phyloP scores from a whole-genome alignment of 2,329 filamentous ascomycete genomes.

The Meredithiella fracta region DNA sequence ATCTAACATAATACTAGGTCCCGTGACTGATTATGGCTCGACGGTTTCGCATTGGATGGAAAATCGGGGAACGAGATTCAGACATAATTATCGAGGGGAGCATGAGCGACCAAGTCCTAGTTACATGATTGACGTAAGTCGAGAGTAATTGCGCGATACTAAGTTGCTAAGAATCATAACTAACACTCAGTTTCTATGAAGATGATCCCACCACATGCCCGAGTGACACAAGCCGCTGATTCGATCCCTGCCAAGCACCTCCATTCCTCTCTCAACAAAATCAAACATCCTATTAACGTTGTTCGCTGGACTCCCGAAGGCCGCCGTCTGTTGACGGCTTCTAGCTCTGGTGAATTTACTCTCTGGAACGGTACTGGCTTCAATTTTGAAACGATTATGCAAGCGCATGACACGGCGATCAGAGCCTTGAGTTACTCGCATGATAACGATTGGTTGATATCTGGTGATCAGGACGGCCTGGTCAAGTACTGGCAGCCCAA shows the following conservation, averaged over 20 bases:
- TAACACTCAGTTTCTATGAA: conserved; percentile 23
- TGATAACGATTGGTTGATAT: conserved; percentile 92
- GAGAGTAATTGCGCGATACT: neutral
- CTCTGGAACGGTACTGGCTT: conserved; percentile 98
- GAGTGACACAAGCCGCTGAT: conserved; percentile 59
- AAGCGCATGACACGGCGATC: conserved; percentile 82
- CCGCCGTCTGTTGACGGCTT: conserved; percentile 75
- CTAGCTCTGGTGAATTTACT: conserved; percentile 93
- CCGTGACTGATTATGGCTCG: conserved; percentile 84
- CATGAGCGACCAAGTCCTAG: conserved; percentile 71
- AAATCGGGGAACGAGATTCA: conserved; percentile 53
- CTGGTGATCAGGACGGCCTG: conserved; percentile 83
- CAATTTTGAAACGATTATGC: conserved; percentile 99
- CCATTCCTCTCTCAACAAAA: conserved; percentile 96
- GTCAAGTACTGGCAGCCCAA: conserved; percentile 99
- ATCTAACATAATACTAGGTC: conserved; percentile 35
- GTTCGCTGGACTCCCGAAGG: conserved; percentile 97
- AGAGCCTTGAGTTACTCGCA: conserved; percentile 77
- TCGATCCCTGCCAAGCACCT: conserved; percentile 88
- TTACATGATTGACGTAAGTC: conserved; percentile 70
- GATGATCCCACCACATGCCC: conserved; percentile 75
- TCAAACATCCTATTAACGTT: conserved; percentile 92
- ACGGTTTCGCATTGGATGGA: conserved; percentile 86
- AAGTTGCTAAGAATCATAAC: neutral
- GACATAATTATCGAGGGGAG: conserved; percentile 55